Base-by-base conservation (phyloP, 2,329 filamentous ascomycete species). In the Ramichloridium luteum region DNA sequence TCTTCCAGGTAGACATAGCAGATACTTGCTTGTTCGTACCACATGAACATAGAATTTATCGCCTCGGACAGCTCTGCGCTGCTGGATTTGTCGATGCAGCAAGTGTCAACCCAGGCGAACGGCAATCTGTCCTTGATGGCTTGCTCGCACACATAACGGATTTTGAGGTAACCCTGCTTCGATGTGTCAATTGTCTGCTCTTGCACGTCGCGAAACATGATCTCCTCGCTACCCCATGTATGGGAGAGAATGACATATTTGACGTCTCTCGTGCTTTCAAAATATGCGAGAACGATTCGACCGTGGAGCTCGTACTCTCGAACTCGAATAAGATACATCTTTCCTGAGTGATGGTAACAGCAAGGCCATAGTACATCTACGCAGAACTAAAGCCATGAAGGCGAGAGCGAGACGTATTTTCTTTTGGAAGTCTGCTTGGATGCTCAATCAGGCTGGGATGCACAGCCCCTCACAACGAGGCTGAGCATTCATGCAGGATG, bases 81-180 rank as follows among this genome's bases (percentile, higher is more conserved):
- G 15, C 28, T 41, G 3, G 16, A 35, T 23, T 42, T 41, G 30
- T 45, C 38, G 11, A 45, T 45, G 28, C 43, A 45, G 32, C 43
- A 45, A 3, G 43, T 41, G 23, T 44, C 41, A 4, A 44, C 17
- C 42, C 43, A 45, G 20, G 37, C 33, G 16, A 34, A 40, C 6
- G 37, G 27, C n/a, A 41, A 29, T 3, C 38, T 39, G 16, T 44
- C 37, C 12, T 37, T 27, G 10, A 31, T 26, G 6, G 41, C 43
- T 16, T 39, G 41, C 20, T 35, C 26, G n/a, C 39, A 32, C 5
- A 32, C 28, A 20, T 36, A 39, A 9, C 32, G 20, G 13, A 46
- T 35, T 23, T 46, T 46, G 3, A 22, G 29, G 22, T 31, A 40
- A 2, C 37, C 41, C 1, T 28, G 6, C 31, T 40, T 41, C n/a